Conservation (phyloP, 2,329 filamentous ascomycete species). For the Colletotrichum godetiae region DNA sequence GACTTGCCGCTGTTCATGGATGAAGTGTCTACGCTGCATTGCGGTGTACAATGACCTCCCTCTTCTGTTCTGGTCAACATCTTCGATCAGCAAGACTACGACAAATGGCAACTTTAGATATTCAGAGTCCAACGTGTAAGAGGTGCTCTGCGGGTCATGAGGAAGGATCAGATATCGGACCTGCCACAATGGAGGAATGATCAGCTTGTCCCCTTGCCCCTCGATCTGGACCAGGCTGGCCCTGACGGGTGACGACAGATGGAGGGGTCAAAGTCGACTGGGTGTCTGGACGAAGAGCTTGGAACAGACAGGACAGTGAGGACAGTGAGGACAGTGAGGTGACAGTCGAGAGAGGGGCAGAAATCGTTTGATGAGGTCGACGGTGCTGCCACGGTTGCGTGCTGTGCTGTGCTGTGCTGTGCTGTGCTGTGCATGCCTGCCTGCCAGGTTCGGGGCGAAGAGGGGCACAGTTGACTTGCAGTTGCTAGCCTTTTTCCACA, state of each 20-base stretch:
- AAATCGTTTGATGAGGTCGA: slow-evolving; percentile 21
- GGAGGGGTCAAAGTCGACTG: background rate
- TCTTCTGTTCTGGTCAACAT: background rate
- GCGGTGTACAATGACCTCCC: background rate
- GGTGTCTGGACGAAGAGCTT: too few species aligned
- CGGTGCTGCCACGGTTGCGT: background rate
- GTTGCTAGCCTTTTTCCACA: slow-evolving; percentile 9
- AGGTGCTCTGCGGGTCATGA: slow-evolving; percentile 4
- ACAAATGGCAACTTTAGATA: background rate
- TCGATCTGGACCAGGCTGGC: slow-evolving; percentile 6
- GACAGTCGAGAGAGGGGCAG: slow-evolving; percentile 23
- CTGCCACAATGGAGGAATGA: slow-evolving; percentile 17
- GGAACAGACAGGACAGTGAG: too few species aligned
- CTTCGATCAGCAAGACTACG: background rate
- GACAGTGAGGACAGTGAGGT: background rate
- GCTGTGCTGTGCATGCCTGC: too few species aligned
- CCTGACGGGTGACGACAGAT: slow-evolving; percentile 22
- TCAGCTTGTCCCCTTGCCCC: slow-evolving; percentile 6
- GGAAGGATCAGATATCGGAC: background rate
- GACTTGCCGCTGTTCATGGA: background rate
- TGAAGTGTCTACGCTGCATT: background rate
- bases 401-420: too few species aligned
- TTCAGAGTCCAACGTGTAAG: background rate
- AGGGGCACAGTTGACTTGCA: slow-evolving; percentile 17
- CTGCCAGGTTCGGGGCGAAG: background rate